Evolutionary conservation across 345 rosid genomes (phyloP).

Genomic region (Eucalyptus decipiens): DNA sequence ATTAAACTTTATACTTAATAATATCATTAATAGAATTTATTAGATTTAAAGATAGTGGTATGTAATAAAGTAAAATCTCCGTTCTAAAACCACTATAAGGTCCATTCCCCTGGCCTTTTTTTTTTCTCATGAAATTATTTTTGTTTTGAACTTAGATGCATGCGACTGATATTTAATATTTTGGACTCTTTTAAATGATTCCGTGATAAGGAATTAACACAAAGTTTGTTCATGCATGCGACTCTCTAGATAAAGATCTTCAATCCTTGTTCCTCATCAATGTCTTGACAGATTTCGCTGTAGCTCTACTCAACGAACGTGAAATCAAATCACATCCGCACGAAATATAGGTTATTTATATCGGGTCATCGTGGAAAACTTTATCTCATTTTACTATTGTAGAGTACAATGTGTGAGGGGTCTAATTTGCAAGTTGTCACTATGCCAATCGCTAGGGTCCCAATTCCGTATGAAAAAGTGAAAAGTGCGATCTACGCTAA

Average conservation of each 20-base stretch:
- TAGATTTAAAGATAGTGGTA: not conserved
- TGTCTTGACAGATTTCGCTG: not conserved
- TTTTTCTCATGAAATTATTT: not conserved
- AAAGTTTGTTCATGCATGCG: not conserved
- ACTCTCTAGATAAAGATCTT: not conserved
- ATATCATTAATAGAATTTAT: not conserved
- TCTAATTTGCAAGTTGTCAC: not conserved
- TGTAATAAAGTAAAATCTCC: not conserved
- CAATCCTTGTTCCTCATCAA: not conserved
- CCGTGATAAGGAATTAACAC: not conserved
- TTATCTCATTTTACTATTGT: not conserved
- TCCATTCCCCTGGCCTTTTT: not conserved
- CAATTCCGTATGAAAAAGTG: not conserved
- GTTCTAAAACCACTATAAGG: not conserved
- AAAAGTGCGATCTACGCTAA: not conserved
- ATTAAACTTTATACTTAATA: not conserved
- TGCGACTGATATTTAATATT: not conserved
- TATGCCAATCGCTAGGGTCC: not conserved
- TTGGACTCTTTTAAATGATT: not conserved
- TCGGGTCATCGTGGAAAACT: not conserved
- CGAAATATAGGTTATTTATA: not conserved
- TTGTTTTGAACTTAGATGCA: not conserved
- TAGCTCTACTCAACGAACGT: not conserved
- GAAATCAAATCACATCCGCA: not conserved
- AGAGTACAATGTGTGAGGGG: not conserved